These are phyloP conservation scores for Trifolium repens DNA, from an alignment of 306 rosid genomes.

Conservation along the genomic window DNA sequence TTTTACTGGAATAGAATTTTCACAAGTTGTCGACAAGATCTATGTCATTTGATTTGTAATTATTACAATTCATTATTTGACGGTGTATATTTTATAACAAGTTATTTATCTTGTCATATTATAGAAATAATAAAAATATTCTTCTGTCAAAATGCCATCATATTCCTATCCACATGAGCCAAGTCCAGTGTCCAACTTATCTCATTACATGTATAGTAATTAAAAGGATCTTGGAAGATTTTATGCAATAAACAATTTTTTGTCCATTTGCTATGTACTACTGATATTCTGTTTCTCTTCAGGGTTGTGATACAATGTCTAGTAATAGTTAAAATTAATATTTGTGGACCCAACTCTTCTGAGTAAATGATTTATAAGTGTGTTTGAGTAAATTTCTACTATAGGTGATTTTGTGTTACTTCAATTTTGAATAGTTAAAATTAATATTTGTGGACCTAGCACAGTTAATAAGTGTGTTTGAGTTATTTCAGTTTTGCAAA, in stretches of 20 bases:
- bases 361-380: no score
- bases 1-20: background rate
- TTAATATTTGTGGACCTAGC: no score
- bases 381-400: no score
- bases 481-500: background rate
- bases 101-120: background rate
- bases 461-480: no score
- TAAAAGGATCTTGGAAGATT: background rate
- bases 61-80: background rate
- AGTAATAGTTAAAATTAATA: no score
- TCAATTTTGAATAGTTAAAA: background rate
- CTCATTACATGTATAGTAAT: background rate
- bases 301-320: no score
- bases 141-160: background rate
- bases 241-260: background rate
- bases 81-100: background rate
- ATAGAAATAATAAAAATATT: constrained; percentile 1
- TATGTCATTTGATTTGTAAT: background rate
- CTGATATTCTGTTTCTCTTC: no score
- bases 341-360: no score
- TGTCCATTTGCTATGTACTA: no score
- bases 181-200: constrained; percentile 6
- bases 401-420: background rate
- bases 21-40: background rate
- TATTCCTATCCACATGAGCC: constrained; percentile 2